phyloP scores from a whole-genome alignment of 2,329 filamentous ascomycete species.

The Paraconiothyrium brasiliense region DNA sequence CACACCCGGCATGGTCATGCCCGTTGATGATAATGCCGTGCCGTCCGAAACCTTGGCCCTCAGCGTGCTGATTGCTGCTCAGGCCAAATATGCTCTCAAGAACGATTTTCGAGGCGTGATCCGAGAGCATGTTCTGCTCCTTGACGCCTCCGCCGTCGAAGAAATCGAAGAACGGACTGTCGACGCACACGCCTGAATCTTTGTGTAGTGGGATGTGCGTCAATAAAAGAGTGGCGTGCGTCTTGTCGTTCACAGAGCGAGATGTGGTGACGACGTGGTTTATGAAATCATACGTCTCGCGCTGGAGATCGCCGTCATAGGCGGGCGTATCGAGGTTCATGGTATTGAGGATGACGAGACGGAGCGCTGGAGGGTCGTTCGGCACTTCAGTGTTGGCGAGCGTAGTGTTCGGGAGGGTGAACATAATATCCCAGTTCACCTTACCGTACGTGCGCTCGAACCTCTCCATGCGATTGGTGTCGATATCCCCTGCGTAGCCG shows the following conservation, averaged over 20 bases:
- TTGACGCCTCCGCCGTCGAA: slow-evolving; percentile 75
- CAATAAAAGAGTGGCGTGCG: slow-evolving; percentile 81
- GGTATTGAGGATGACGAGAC: slow-evolving; percentile 86
- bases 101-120: slow-evolving; percentile 73
- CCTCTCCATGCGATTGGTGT: slow-evolving; percentile 74
- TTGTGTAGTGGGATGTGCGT: slow-evolving; percentile 96
- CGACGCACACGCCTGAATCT: slow-evolving; percentile 79
- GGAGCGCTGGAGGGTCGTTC: slow-evolving; percentile 70
- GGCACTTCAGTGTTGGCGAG: neutral
- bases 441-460: slow-evolving; percentile 89
- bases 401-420: slow-evolving; percentile 54
- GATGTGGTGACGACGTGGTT: slow-evolving; percentile 72
- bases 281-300: slow-evolving; percentile 79
- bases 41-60: slow-evolving; percentile 71
- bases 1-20: slow-evolving; percentile 95
- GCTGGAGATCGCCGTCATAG: slow-evolving; percentile 71
- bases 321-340: slow-evolving; percentile 93
- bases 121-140: slow-evolving; percentile 91
- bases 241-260: slow-evolving; percentile 67
- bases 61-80: slow-evolving; percentile 67
- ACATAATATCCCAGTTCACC: slow-evolving; percentile 87
- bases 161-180: slow-evolving; percentile 84
- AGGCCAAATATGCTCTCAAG: slow-evolving; percentile 86
- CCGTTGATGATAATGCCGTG: slow-evolving; percentile 86
- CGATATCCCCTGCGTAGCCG: slow-evolving; percentile 93